Evolutionary conservation across 495 filamentous ascomycete species (phyloP).

Genomic region (Penicillium ucsense): DNA sequence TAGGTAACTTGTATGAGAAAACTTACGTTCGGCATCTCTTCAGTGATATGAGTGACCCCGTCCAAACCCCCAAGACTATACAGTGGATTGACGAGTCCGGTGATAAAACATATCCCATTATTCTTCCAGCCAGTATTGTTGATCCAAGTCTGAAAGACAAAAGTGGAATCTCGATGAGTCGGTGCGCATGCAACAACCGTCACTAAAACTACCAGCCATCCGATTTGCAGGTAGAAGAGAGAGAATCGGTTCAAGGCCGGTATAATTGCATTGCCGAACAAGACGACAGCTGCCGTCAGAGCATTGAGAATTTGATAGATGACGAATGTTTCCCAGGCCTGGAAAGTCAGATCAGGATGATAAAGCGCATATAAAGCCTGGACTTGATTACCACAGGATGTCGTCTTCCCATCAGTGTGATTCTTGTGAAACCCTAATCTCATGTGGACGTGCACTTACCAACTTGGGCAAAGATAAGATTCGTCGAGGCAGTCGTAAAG

Average conservation of each 20-base stretch:
- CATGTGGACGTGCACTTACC: not conserved
- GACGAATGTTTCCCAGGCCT: not conserved
- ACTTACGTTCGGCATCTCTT: slow-evolving; percentile 1
- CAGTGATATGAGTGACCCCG: slow-evolving; percentile 1
- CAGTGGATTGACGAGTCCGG: slow-evolving; percentile 1
- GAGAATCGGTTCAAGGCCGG: slow-evolving; percentile 1
- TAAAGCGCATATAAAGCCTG: slow-evolving; percentile 1
- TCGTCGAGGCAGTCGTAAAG: slow-evolving; percentile 1
- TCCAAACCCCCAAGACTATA: slow-evolving; percentile 1
- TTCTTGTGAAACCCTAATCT: not conserved
- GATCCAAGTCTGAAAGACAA: slow-evolving; percentile 1
- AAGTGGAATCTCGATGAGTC: not conserved
- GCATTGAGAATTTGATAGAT: not conserved
- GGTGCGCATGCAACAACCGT: slow-evolving; percentile 1
- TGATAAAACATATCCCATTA: slow-evolving; percentile 1
- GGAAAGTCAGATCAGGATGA: not conserved
- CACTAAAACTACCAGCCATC: not conserved
- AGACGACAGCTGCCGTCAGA: not conserved
- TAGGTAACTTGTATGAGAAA: not conserved
- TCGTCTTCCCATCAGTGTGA: too few relatives aligned
- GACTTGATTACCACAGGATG: not conserved
- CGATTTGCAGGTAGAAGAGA: not conserved
- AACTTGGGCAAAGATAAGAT: not conserved
- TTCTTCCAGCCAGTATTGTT: slow-evolving; percentile 1
- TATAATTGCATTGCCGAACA: not conserved